Conservation (phyloP, 2,329 filamentous ascomycete species). For the Lasiodiplodia theobromae region DNA sequence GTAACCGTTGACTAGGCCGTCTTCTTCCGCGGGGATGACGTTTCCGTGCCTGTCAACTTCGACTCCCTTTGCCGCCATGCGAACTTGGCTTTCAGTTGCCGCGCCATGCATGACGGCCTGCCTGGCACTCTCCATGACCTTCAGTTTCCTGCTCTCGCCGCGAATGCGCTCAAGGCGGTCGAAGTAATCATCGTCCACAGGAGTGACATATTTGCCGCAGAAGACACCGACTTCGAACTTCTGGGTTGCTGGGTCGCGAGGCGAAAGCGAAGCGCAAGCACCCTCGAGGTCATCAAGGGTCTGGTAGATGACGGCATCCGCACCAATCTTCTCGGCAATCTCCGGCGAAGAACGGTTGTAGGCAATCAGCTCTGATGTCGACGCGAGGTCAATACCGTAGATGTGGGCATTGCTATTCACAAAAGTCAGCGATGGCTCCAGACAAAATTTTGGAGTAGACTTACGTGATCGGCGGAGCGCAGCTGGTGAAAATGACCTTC, state of each 20-base stretch:
- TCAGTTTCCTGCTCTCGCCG: constrained; percentile 72
- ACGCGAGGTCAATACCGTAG: constrained; percentile 80
- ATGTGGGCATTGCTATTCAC: constrained; percentile 74
- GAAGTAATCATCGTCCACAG: constrained; percentile 81
- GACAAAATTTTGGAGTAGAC: constrained; percentile 31
- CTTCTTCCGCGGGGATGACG: constrained; percentile 58
- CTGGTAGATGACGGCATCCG: constrained; percentile 80
- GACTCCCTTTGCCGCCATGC: constrained; percentile 68
- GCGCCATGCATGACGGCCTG: constrained; percentile 69
- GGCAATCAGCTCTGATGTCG: constrained; percentile 73
- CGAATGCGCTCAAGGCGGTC: constrained; percentile 76
- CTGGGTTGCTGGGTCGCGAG: constrained; percentile 61
- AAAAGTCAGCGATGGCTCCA: not conserved
- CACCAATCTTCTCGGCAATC: constrained; percentile 73
- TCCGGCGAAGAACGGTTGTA: constrained; percentile 67
- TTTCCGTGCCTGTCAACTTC: constrained; percentile 63
- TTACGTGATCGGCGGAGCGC: constrained; percentile 77
- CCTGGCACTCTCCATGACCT: constrained; percentile 69
- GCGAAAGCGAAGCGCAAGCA: constrained; percentile 76
- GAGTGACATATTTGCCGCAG: constrained; percentile 84
- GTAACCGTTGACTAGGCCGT: constrained; percentile 35
- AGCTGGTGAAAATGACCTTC: constrained; percentile 83
- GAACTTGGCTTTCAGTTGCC: constrained; percentile 66
- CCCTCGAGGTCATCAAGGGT: constrained; percentile 79
- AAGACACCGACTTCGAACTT: constrained; percentile 93